Base-by-base conservation (phyloP, 768 basidiomycete species). In the Tricholoma flavovirens region DNA sequence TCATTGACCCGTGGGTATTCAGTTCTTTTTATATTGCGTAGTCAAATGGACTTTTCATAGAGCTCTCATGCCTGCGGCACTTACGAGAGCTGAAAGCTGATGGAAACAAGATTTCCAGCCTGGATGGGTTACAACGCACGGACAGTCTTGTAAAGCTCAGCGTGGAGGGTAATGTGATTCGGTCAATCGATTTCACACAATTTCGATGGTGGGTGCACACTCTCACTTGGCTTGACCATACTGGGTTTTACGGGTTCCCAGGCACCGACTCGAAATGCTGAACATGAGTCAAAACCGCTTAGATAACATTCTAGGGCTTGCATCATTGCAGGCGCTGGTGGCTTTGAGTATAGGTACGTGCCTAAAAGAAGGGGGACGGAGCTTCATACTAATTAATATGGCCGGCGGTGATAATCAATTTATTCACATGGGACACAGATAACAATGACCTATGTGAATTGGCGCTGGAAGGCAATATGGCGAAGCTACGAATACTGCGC, bases 11-110 rank as follows among this genome's bases (percentile, higher is more conserved):
- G 92, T 96, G 70, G 73, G 91, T 85, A 32, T 8, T 29, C 22
- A 19, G 50, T 53, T 60, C 56, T 54, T 54, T 60, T 57, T 57
- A 36, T 38, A 38, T 24, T 55, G 26, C 9, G 2, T 30, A 38
- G 1, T 15, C 59, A 42, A 40, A 58, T 21, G 50, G 22, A 43
- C 58, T 59, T 67, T 32, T 56, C 49, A 56, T 61, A 97, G 94
- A 97, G 68, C 76, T 98, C 26, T 79, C 82, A 58, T 91, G 89
- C 68, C 79, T 98, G 54, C 80, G 83, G 58, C 92, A 91, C 67
- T 75, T 98, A 54, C 83, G 92, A 33, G 93, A 98, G 68, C 82
- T 99, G 53, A 87, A 83, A 55, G 89, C 90, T n/a, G 93, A 98
- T 67, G 81, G 83, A 51, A 98, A 98, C 73, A 78, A 76, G 67